Evolutionary conservation across 371 early-diverging fungal species (phyloP).

Genomic region (Apophysomyces sp.): DNA sequence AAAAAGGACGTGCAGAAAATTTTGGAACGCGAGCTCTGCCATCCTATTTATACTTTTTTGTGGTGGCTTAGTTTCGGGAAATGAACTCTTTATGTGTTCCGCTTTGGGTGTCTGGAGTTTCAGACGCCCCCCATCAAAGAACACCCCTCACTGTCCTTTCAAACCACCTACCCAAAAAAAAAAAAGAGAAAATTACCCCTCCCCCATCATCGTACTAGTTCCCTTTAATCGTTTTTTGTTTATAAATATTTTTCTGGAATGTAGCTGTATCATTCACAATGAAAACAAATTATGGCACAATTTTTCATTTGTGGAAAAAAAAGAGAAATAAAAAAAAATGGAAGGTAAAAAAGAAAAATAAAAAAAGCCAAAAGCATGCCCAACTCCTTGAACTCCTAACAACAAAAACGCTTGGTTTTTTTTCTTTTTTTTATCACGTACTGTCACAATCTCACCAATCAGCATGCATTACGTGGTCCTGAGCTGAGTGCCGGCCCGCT

Average conservation of each 20-base stretch:
- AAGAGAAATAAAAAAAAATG: neutral
- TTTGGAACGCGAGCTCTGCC: slow-evolving; percentile 2
- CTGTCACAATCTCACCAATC: slow-evolving; percentile 1
- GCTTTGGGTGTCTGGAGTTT: neutral
- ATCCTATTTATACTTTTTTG: slow-evolving; percentile 20
- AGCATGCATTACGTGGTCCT: neutral
- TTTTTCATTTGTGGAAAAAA: slow-evolving; percentile 1
- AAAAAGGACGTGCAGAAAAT: slow-evolving; percentile 11
- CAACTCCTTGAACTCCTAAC: slow-evolving; percentile 1
- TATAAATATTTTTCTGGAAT: neutral
- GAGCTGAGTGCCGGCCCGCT: neutral
- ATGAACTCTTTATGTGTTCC: slow-evolving; percentile 3
- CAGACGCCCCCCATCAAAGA: neutral
- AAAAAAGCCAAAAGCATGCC: neutral
- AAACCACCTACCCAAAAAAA: no score
- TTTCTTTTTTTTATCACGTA: slow-evolving; percentile 3
- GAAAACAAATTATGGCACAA: neutral
- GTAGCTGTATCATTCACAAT: neutral
- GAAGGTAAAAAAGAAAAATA: neutral
- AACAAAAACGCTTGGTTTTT: neutral
- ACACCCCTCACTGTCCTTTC: neutral
- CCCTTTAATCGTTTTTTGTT: neutral
- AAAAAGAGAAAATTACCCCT: no score
- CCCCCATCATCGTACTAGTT: no score
- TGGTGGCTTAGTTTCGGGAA: neutral